Evolutionary conservation across 306 rosid species (phyloP), one percentile per base, ranked within the genome.

Genomic region (Lagenaria siceraria): DNA sequence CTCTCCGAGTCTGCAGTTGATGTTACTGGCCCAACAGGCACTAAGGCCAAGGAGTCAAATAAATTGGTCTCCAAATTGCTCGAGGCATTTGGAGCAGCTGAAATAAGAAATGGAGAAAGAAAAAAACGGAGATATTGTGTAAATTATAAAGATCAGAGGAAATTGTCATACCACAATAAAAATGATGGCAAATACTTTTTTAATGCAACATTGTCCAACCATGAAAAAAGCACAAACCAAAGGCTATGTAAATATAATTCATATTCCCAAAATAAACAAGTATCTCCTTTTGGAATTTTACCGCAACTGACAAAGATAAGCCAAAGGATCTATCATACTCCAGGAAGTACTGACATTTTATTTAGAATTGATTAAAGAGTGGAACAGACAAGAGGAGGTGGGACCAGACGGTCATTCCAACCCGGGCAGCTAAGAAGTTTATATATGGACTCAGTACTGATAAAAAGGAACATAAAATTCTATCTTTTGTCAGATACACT

Each of bases 1-100:
- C 82, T 78, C 77, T 84, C 91, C 29, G 86, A 77, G 43, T 51
- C 65, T 53, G 42, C 19, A 21, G 87, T 60, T 68, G 88, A 29
- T 72, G 85, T 76, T 56, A 80, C 80, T 35, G 90, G 80, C 55
- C 83, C 78, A 75, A 85, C 85, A 48, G 98, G 97, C 79, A 87
- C 93, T 29, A 89, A 79, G 79, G 97, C 89, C 87, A 92, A 79
- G 33, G 96, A 88, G 53, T 93, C 94, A 6, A 96, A 89, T 75
- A 96, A 85, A 87, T 92, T 96, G 76, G 89, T 78, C 86, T 96
- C 97, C 21, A 77, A 84, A 84, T 62, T 89, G 74, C 81, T 86
- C 40, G 97, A 61, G 80, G 87, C 36, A 73, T 75, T 76, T 27
- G 88, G 89, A 77, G 87, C 82, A 83, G 84, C 98, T 89, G 93